These are phyloP conservation scores for Cystobasidium slooffiae DNA, from an alignment of 1,284 basidiomycete species.

Conservation along the genomic window DNA sequence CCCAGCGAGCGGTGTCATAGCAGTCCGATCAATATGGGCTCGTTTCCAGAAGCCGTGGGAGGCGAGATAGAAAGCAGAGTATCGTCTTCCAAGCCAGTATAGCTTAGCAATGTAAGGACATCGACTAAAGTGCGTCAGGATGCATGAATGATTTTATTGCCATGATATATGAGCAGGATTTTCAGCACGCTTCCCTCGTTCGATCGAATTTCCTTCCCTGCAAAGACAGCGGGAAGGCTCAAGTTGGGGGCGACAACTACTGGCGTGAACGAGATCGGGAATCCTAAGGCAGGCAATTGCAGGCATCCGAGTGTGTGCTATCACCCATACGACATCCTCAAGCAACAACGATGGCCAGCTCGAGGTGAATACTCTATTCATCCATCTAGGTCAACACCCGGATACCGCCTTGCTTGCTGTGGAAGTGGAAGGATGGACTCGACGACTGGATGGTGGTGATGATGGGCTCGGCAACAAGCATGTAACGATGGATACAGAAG, in stretches of 20 bases:
- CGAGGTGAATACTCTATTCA: slow-evolving; percentile 17
- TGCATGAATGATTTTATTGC: background rate
- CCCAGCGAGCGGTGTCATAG: no score
- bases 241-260: background rate
- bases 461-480: background rate
- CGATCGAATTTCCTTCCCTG: slow-evolving; percentile 7
- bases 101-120: no score
- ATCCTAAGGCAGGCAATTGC: background rate
- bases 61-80: no score
- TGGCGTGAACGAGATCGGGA: background rate
- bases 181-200: background rate
- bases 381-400: background rate
- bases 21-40: no score
- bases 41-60: no score
- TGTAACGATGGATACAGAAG: background rate
- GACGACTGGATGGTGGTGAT: background rate
- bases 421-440: background rate
- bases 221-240: slow-evolving; percentile 8
- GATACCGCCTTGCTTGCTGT: slow-evolving; percentile 8
- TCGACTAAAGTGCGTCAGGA: no score
- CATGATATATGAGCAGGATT: background rate
- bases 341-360: slow-evolving; percentile 36
- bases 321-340: slow-evolving; percentile 4
- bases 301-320: slow-evolving; percentile 5
- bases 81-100: no score